phyloP scores from a whole-genome alignment of 441 rosid genomes.

The Bruguiera hainesii region DNA sequence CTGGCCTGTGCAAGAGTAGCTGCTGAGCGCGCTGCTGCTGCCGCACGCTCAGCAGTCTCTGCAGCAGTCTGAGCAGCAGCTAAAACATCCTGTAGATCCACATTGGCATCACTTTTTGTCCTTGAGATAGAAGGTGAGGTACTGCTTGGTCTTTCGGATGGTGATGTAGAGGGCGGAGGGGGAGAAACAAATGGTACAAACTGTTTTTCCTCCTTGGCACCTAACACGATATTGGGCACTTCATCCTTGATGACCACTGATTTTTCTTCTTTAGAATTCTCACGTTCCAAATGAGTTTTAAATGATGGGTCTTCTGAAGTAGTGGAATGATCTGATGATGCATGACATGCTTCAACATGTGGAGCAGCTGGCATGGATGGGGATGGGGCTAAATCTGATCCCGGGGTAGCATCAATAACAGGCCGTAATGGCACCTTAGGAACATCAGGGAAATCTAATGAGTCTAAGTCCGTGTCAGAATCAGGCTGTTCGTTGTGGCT shows the following conservation, averaged over 20 bases:
- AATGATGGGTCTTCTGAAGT: constrained; percentile 27
- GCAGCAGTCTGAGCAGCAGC: constrained; percentile 92
- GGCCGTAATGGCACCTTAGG: constrained; percentile 53
- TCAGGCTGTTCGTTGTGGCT: constrained; percentile 40
- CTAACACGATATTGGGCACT: constrained; percentile 19
- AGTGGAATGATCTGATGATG: constrained; percentile 31
- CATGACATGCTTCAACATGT: constrained; percentile 28
- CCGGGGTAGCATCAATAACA: constrained; percentile 30
- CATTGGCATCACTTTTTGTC: constrained; percentile 37
- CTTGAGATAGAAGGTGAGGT: constrained; percentile 30
- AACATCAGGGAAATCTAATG: constrained; percentile 74
- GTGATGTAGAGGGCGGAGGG: constrained; percentile 36
- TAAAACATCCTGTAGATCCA: constrained; percentile 81
- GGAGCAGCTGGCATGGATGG: constrained; percentile 23
- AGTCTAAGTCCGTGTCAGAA: constrained; percentile 55
- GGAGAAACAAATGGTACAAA: constrained; percentile 61
- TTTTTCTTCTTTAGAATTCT: constrained; percentile 27
- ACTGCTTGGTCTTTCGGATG: constrained; percentile 34
- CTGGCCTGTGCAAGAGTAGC: constrained; percentile 91
- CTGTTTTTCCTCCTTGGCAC: constrained; percentile 49
- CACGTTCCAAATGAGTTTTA: constrained; percentile 34
- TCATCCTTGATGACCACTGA: constrained; percentile 26
- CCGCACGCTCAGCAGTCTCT: constrained; percentile 86
- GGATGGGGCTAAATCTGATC: constrained; percentile 30
- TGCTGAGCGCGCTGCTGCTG: constrained; percentile 89